Evolutionary conservation across 176 grass and related monocot species (phyloP).

Genomic region (Bonia amplexicaulis): DNA sequence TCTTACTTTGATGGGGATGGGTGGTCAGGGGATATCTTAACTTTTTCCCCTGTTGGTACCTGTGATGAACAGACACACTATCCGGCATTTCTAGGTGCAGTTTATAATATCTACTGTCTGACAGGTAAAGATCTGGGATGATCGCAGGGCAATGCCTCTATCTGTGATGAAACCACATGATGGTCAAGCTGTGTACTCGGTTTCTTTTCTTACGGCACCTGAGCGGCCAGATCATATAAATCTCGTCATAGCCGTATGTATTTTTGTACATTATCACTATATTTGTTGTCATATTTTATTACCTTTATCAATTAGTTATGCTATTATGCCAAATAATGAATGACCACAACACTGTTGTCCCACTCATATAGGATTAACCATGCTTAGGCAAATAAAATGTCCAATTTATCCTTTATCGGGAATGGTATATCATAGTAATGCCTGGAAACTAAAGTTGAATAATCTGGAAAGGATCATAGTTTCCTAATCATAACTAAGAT

Average conservation of each 20-base stretch:
- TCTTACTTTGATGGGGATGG: background rate
- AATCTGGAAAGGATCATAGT: background rate
- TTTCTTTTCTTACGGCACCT: constrained; percentile 75
- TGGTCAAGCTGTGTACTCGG: constrained; percentile 71
- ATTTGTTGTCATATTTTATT: background rate
- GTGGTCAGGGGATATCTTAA: background rate
- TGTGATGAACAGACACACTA: too few species aligned
- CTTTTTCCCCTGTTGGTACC: too few species aligned
- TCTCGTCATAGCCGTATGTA: constrained; percentile 75
- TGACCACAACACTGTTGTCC: background rate
- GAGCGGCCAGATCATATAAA: constrained; percentile 86
- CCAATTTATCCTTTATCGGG: background rate
- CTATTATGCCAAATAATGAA: constrained; percentile 15
- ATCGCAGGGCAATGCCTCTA: constrained; percentile 50
- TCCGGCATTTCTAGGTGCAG: too few species aligned
- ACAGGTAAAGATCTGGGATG: too few species aligned
- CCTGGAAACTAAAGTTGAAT: background rate
- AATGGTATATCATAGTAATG: background rate
- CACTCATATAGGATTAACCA: background rate
- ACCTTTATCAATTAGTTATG: background rate
- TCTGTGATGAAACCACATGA: constrained; percentile 71
- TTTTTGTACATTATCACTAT: background rate
- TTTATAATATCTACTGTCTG: too few species aligned
- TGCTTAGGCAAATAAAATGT: background rate
- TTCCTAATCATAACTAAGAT: background rate